Evolutionary conservation across 208 protist species (phyloP), one percentile per base, ranked within the genome.

Genomic region (Crithidia brevicula): DNA sequence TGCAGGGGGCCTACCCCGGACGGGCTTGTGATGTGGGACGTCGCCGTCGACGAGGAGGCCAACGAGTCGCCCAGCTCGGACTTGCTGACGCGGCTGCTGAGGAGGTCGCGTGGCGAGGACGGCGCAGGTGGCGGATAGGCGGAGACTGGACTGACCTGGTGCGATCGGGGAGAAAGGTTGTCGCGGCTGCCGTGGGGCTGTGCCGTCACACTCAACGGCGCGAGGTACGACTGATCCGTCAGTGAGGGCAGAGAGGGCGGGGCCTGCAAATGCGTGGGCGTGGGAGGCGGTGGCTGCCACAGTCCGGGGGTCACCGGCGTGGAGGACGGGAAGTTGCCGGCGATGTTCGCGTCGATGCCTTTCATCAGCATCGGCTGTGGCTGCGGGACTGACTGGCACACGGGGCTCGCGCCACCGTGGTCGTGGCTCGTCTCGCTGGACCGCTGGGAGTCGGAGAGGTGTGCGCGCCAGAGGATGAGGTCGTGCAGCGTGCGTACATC

Each of bases 401-500:
- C 9, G 2, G 54, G 54, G 18, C 23, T 60, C 8, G 3, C 36
- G 6, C 30, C 13, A n/a, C 33, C 34, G 10, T 43, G 20, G 2
- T 33, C 18, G 50, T 31, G 9, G 42, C 15, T 10, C 3, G 27
- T 11, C 13, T 47, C 47, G 27, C 22, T 7, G 10, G 58, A 51
- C 16, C 10, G 28, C 47, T 57, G 38, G 15, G 28, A 59, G 4
- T 25, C 49, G 1, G 67, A 60, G 8, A 73, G 57, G 50, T 60
- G 67, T 22, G 67, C 2, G 28, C 67, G 56, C 67, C 67, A 73
- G 13, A 31, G 33, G 16, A 73, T 11, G 2, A 73, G 46, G 1
- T 61, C 58, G 3, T 33, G 11, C 20, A 73, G 58, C 28, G 67
- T 73, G 9, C 53, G 51, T 0, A 73, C 58, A 23, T 73, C 49